A percentile compares a stretch with the other conserved stretches of the same genome.
Conservation (phyloP, 1,139 yeast species). For the Taphrina populina region DNA sequence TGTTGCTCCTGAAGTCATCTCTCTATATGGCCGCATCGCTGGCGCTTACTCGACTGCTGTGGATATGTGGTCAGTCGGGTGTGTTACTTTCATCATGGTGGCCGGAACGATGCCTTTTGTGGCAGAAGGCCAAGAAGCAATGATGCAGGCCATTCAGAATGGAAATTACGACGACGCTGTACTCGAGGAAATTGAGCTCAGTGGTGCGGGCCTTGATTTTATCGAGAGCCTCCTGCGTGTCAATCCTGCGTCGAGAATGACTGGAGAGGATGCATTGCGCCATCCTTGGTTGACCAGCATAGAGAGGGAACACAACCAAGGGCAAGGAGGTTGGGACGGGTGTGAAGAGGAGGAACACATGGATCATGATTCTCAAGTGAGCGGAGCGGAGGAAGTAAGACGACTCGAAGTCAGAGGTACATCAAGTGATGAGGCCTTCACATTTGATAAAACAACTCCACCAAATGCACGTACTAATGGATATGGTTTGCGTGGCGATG, state of each 20-base stretch:
- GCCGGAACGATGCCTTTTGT: conserved; percentile 96
- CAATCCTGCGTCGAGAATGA: conserved; percentile 62
- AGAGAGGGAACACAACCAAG: background rate
- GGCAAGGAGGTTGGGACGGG: conserved; percentile 1
- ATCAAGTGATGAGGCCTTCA: conserved; percentile 17
- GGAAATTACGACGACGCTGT: conserved; percentile 85
- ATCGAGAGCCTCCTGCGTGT: conserved; percentile 64
- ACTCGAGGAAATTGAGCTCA: conserved; percentile 62
- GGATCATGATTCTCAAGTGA: conserved; percentile 30
- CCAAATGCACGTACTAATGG: conserved; percentile 2
- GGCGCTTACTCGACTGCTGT: conserved; percentile 87
- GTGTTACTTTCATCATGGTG: conserved; percentile 86
- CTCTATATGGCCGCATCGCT: conserved; percentile 49
- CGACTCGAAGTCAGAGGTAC: conserved; percentile 5
- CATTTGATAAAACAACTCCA: background rate
- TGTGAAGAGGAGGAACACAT: conserved; percentile 10
- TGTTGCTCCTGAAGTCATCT: conserved; percentile 80
- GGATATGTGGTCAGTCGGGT: conserved; percentile 96
- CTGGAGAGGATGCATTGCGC: conserved; percentile 65
- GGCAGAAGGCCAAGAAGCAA: conserved; percentile 86
- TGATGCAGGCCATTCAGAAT: conserved; percentile 87
- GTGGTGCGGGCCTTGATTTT: conserved; percentile 52
- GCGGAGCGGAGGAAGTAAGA: conserved; percentile 1
- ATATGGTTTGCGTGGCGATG: conserved; percentile 12
- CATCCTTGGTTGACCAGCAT: conserved; percentile 58